Evolutionary conservation across 106 monocot genomes (phyloP).

Genomic region (Dendrobium officinale): DNA sequence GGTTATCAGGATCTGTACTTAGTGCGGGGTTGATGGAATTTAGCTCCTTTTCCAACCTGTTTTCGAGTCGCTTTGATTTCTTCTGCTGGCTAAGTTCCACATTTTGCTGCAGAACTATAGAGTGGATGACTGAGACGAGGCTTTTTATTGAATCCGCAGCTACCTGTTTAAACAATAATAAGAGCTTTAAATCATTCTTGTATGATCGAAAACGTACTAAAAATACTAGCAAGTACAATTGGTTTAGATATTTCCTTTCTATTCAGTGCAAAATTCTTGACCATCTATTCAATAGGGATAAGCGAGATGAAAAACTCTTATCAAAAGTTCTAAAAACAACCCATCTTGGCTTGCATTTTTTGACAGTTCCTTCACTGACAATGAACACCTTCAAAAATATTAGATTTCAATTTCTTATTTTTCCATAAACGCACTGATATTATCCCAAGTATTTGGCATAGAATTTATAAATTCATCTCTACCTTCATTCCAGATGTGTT

Average conservation of each 20-base stretch:
- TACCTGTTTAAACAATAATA: slow-evolving; percentile 29
- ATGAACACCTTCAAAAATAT: too few species aligned
- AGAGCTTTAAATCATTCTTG: not conserved
- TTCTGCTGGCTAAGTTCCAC: slow-evolving; percentile 61
- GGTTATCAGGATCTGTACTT: slow-evolving; percentile 1
- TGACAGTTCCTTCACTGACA: too few species aligned
- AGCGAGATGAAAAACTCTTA: too few species aligned
- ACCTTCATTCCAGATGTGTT: too few species aligned
- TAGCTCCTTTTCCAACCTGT: slow-evolving; percentile 49
- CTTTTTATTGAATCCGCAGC: slow-evolving; percentile 77
- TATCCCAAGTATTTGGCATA: too few species aligned
- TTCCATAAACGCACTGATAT: too few species aligned
- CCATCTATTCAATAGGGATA: not conserved
- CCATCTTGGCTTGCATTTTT: too few species aligned
- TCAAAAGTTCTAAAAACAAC: too few species aligned
- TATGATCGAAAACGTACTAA: not conserved
- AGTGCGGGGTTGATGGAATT: slow-evolving; percentile 20
- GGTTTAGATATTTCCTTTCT: not conserved
- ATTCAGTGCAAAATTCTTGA: not conserved
- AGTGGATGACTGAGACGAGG: slow-evolving; percentile 56
- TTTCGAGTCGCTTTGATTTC: slow-evolving; percentile 45
- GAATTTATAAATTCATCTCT: too few species aligned
- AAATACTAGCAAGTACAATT: not conserved
- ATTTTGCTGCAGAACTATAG: slow-evolving; percentile 51
- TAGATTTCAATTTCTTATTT: too few species aligned